These are phyloP conservation scores for Pseudofabraea citricarpa DNA, from an alignment of 2,329 filamentous ascomycete genomes.

Conservation along the genomic window DNA sequence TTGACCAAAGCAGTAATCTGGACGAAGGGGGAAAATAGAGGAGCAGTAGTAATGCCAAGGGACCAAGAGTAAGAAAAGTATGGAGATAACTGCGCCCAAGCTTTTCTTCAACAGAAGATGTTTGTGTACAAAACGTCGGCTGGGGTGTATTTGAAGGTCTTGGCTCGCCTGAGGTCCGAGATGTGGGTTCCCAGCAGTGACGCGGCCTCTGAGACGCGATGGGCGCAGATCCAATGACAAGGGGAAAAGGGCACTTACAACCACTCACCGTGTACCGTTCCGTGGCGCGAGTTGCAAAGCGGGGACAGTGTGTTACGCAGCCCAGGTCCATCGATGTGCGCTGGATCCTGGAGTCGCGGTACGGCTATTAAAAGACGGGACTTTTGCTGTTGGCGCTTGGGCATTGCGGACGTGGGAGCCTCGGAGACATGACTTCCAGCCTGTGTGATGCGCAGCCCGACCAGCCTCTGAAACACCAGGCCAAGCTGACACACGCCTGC, in stretches of 20 bases:
- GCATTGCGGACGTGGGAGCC: neutral
- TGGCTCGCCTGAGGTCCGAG: neutral
- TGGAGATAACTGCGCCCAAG: neutral
- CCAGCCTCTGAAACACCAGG: neutral
- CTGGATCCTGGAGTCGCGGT: neutral
- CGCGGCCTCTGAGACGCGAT: constrained; percentile 3
- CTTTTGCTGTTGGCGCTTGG: neutral
- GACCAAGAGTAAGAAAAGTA: neutral
- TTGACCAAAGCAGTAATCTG: neutral
- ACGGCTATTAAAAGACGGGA: neutral
- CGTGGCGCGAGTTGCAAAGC: neutral
- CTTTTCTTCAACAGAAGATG: neutral
- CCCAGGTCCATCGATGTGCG: neutral
- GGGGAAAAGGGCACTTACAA: neutral
- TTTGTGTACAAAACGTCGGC: neutral
- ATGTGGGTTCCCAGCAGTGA: neutral
- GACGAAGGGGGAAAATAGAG: neutral
- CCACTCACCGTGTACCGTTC: no score
- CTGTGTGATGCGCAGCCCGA: neutral
- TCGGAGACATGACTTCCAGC: neutral
- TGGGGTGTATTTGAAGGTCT: neutral
- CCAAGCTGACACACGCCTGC: neutral
- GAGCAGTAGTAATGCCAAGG: neutral
- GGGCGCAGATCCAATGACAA: neutral
- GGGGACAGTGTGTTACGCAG: neutral